These are phyloP conservation scores for Leishmania tarentolae DNA, from an alignment of 208 protist genomes.

Conservation along the genomic window DNA sequence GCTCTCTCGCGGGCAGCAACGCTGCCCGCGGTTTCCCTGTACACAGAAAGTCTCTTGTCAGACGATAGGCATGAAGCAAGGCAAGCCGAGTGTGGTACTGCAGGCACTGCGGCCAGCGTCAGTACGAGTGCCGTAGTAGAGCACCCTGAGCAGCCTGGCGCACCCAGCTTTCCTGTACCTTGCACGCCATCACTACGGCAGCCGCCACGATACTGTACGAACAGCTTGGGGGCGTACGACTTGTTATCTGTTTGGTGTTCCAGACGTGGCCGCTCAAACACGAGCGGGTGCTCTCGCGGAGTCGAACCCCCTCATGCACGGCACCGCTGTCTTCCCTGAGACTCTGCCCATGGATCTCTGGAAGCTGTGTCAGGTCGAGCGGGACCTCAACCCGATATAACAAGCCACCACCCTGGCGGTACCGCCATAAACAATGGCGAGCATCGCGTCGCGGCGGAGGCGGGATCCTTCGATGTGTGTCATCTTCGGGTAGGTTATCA, in stretches of 20 bases:
- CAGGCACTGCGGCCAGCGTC: constrained; percentile 36
- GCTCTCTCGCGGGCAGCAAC: constrained; percentile 35
- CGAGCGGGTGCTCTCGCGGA: constrained; percentile 6
- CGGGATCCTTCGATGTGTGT: neutral
- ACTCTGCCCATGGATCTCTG: constrained; percentile 11
- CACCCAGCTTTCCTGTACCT: constrained; percentile 27
- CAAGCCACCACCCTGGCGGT: neutral
- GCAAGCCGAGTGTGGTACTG: constrained; percentile 27
- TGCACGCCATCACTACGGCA: constrained; percentile 15
- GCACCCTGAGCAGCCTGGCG: constrained; percentile 14
- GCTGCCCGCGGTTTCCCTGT: constrained; percentile 29
- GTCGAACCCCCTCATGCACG: constrained; percentile 1
- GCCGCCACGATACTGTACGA: constrained; percentile 10
- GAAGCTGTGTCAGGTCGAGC: constrained; percentile 28
- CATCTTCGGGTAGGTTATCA: neutral
- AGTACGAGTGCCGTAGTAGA: constrained; percentile 21
- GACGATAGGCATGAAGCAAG: constrained; percentile 24
- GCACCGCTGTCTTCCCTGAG: constrained; percentile 22
- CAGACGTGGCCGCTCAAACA: constrained; percentile 12
- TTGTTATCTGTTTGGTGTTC: constrained; percentile 5
- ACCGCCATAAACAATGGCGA: neutral
- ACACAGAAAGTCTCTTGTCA: constrained; percentile 36
- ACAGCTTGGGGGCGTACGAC: neutral
- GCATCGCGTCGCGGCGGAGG: constrained; percentile 1
- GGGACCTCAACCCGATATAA: constrained; percentile 26